phyloP scores from a whole-genome alignment of 371 early-diverging fungal genomes.

The Basidiobolus meristosporus region DNA sequence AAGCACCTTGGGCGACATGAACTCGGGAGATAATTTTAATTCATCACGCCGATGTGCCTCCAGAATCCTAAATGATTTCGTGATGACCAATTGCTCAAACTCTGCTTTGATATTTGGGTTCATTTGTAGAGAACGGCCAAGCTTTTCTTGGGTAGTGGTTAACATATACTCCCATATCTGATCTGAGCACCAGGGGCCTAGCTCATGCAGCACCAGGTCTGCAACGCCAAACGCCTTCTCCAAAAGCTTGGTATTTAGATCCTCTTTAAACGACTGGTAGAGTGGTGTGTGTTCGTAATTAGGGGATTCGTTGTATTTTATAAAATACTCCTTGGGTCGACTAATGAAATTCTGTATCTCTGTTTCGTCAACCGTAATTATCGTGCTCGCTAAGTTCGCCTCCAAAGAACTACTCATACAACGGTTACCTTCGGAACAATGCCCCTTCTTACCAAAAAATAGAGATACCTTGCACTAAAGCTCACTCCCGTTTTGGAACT shows the following conservation, averaged over 20 bases:
- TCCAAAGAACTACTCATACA: conserved; percentile 35
- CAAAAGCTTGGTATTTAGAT: conserved; percentile 12
- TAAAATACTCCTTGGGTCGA: conserved; percentile 22
- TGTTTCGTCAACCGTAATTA: conserved; percentile 32
- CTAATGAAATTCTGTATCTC: conserved; percentile 13
- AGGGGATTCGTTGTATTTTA: conserved; percentile 20
- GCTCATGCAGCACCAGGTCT: conserved; percentile 12
- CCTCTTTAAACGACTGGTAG: conserved; percentile 14
- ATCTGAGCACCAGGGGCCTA: conserved; percentile 52
- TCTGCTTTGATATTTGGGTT: no score
- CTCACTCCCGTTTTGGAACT: conserved; percentile 7
- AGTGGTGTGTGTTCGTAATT: conserved; percentile 17
- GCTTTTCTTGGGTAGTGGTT: no score
- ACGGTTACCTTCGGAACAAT: not conserved
- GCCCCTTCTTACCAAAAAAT: conserved; percentile 1
- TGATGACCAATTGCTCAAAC: no score
- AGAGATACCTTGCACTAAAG: not conserved
- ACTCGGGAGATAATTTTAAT: no score
- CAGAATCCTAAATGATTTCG: no score
- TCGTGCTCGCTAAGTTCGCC: conserved; percentile 29
- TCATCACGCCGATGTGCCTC: no score
- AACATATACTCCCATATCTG: conserved; percentile 23
- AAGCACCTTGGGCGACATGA: conserved; percentile 36
- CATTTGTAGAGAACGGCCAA: no score
- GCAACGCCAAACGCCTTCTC: conserved; percentile 13